Conservation (phyloP, 1,284 basidiomycete genomes). For the Trametes versicolor region DNA sequence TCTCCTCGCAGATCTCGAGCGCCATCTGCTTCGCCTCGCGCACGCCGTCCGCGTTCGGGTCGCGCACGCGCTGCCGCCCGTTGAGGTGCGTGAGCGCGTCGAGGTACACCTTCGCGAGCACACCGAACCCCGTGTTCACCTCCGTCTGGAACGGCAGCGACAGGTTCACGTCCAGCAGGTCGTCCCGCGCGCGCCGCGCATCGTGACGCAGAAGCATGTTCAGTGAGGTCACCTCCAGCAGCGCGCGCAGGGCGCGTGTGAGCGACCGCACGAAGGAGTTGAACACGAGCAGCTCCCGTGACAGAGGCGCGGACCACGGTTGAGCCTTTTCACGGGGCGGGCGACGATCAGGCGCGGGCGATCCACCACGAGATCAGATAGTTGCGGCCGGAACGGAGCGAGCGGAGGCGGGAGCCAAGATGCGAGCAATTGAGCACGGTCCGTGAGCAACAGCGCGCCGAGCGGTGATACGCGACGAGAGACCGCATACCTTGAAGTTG, state of each 20-base stretch:
- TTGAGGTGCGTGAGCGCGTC: slow-evolving; percentile 92
- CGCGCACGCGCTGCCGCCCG: slow-evolving; percentile 77
- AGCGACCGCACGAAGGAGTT: slow-evolving; percentile 96
- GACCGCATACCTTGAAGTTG: slow-evolving; percentile 82
- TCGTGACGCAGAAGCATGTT: slow-evolving; percentile 94
- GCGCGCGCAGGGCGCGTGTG: slow-evolving; percentile 87
- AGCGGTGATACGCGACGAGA: slow-evolving; percentile 21
- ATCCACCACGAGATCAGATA: slow-evolving; percentile 30
- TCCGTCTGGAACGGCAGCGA: slow-evolving; percentile 95
- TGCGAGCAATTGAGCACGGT: slow-evolving; percentile 9
- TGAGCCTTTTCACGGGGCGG: slow-evolving; percentile 60
- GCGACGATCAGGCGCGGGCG: slow-evolving; percentile 27
- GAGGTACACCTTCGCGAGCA: slow-evolving; percentile 95
- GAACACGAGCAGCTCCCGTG: slow-evolving; percentile 96
- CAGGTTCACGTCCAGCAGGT: slow-evolving; percentile 91
- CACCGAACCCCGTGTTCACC: slow-evolving; percentile 97
- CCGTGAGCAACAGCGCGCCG: slow-evolving; percentile 7
- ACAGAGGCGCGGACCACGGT: slow-evolving; percentile 94
- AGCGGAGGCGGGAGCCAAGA: background rate
- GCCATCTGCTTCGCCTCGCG: slow-evolving; percentile 88
- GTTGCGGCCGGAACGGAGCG: slow-evolving; percentile 16
- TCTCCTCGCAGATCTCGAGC: slow-evolving; percentile 92
- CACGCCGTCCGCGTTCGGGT: slow-evolving; percentile 81
- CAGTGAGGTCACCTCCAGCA: slow-evolving; percentile 91
- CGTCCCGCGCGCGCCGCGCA: slow-evolving; percentile 87